These are phyloP conservation scores for Isatis lusitanica DNA, from an alignment of 441 rosid species.

Conservation along the genomic window DNA sequence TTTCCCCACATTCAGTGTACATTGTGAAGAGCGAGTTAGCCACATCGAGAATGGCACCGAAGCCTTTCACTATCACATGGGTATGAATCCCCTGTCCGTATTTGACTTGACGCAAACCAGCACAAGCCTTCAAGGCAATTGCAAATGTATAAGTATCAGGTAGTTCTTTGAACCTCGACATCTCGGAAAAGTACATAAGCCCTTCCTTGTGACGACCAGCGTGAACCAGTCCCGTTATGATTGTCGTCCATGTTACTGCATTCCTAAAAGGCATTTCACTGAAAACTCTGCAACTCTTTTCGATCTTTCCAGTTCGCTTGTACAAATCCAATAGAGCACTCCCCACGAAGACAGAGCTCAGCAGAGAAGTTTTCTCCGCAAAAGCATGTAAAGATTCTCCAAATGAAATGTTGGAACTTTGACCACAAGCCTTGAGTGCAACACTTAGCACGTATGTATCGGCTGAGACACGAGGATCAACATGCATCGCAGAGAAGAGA, in stretches of 20 bases:
- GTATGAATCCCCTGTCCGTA: conserved; percentile 80
- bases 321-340: conserved; percentile 79
- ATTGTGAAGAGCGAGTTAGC: conserved; percentile 71
- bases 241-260: conserved; percentile 83
- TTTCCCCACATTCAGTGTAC: conserved; percentile 82
- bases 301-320: conserved; percentile 48
- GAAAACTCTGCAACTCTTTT: conserved; percentile 56
- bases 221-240: conserved; percentile 78
- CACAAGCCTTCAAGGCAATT: conserved; percentile 79
- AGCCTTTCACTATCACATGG: conserved; percentile 56
- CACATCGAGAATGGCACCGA: conserved; percentile 54
- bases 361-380: conserved; percentile 54
- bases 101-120: conserved; percentile 55
- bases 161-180: conserved; percentile 53
- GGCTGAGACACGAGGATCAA: conserved; percentile 47
- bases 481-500: conserved; percentile 69
- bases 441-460: conserved; percentile 73
- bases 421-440: conserved; percentile 74
- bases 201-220: conserved; percentile 55
- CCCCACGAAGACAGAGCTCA: conserved; percentile 69
- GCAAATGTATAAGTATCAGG: conserved; percentile 66
- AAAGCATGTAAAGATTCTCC: conserved; percentile 73
- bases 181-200: conserved; percentile 60
- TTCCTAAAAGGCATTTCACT: conserved; percentile 67
- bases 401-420: conserved; percentile 40